Evolutionary conservation across 805 yeast genomes (phyloP).

Genomic region (Wickerhamomyces sydowiorum): DNA sequence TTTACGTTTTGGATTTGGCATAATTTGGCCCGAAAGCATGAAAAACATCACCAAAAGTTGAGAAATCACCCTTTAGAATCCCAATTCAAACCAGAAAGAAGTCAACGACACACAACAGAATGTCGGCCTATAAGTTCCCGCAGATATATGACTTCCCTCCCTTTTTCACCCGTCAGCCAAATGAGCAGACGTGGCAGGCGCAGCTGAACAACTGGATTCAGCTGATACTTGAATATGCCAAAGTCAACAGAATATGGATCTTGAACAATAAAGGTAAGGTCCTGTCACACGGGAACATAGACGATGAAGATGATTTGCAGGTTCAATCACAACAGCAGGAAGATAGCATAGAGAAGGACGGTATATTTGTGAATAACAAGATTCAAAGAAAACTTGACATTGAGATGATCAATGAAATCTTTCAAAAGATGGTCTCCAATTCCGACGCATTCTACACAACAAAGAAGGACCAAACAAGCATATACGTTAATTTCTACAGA

Average conservation of each 20-base stretch:
- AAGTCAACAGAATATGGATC: constrained; percentile 48
- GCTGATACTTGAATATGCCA: constrained; percentile 57
- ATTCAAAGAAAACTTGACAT: constrained; percentile 50
- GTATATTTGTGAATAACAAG: constrained; percentile 43
- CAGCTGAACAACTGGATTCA: constrained; percentile 78
- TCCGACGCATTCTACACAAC: constrained; percentile 54
- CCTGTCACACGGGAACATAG: constrained; percentile 15
- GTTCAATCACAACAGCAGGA: constrained; percentile 5
- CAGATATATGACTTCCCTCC: constrained; percentile 79
- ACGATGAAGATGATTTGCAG: constrained; percentile 17
- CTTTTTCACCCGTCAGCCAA: constrained; percentile 84
- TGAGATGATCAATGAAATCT: constrained; percentile 50
- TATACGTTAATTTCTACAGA: constrained; percentile 57
- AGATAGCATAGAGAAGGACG: constrained; percentile 19
- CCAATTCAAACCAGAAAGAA: too few species aligned
- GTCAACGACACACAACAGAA: neutral
- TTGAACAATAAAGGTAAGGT: constrained; percentile 34
- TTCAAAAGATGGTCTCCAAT: constrained; percentile 48
- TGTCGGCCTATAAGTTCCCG: constrained; percentile 32
- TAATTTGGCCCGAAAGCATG: too few species aligned
- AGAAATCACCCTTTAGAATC: neutral
- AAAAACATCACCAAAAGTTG: neutral
- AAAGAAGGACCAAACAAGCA: constrained; percentile 31
- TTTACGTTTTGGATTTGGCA: neutral
- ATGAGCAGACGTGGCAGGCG: constrained; percentile 66